These are phyloP conservation scores for Lepiota subincarnata DNA, from an alignment of 768 basidiomycete genomes.

Conservation along the genomic window DNA sequence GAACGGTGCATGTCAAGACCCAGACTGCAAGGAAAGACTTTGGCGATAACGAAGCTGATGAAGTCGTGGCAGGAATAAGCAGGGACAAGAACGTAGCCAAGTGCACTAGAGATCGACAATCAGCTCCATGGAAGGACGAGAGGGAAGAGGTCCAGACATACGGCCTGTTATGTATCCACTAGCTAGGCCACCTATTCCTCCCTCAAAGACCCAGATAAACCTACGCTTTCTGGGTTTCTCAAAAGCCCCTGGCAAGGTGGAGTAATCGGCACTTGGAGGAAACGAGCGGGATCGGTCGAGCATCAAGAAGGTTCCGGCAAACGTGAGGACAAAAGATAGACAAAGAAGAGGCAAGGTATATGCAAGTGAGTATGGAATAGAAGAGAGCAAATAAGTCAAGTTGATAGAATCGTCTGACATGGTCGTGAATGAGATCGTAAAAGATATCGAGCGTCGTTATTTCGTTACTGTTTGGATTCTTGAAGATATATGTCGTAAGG, in stretches of 20 bases:
- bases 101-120: constrained; percentile 37
- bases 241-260: constrained; percentile 27
- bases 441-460: constrained; percentile 1
- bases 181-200: constrained; percentile 60
- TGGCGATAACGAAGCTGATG: constrained; percentile 38
- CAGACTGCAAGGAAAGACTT: constrained; percentile 58
- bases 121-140: constrained; percentile 7
- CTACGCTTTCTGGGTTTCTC: constrained; percentile 26
- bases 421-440: constrained; percentile 11
- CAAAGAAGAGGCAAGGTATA: constrained; percentile 61
- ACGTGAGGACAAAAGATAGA: constrained; percentile 51
- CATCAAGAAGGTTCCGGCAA: constrained; percentile 69
- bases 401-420: constrained; percentile 12
- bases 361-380: constrained; percentile 46
- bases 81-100: constrained; percentile 57
- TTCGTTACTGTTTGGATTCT: constrained; percentile 4
- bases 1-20: constrained; percentile 47
- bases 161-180: constrained; percentile 58
- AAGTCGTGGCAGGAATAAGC: constrained; percentile 48
- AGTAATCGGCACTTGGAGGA: constrained; percentile 32
- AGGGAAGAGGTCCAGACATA: constrained; percentile 26
- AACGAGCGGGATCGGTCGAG: constrained; percentile 68
- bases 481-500: neutral
- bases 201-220: constrained; percentile 44
- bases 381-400: constrained; percentile 40